These are phyloP conservation scores for Gymnopilus junonius DNA, from an alignment of 768 basidiomycete genomes.

Conservation along the genomic window DNA sequence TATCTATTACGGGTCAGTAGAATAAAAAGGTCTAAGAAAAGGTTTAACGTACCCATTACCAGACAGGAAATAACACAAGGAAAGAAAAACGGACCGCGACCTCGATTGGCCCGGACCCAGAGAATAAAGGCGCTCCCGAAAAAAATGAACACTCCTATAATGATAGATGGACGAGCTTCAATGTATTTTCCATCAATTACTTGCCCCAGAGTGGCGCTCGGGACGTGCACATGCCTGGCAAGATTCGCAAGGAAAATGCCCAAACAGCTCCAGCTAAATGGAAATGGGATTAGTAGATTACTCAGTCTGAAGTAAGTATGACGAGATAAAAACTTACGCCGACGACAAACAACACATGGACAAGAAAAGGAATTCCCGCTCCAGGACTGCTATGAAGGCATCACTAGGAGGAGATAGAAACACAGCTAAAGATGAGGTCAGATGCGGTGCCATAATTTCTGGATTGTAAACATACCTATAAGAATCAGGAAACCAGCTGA, in stretches of 20 bases:
- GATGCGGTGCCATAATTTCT: background rate
- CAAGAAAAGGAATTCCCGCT: conserved; percentile 63
- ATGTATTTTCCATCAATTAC: conserved; percentile 59
- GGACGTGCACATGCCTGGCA: conserved; percentile 48
- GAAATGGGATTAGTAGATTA: too few relatives aligned
- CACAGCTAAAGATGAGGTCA: conserved; percentile 42
- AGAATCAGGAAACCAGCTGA: conserved; percentile 70
- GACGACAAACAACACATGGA: conserved; percentile 55
- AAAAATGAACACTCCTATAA: conserved; percentile 67
- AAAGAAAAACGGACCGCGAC: conserved; percentile 66
- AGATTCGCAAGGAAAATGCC: conserved; percentile 66
- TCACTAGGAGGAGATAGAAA: conserved; percentile 72
- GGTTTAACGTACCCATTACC: conserved; percentile 47
- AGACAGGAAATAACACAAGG: conserved; percentile 64
- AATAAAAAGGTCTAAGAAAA: background rate
- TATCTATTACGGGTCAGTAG: conserved; percentile 44
- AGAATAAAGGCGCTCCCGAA: conserved; percentile 59
- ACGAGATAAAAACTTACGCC: conserved; percentile 51
- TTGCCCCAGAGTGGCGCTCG: conserved; percentile 38
- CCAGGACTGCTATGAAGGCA: conserved; percentile 67
- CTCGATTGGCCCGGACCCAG: conserved; percentile 62
- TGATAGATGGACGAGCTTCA: conserved; percentile 63
- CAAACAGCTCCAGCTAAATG: conserved; percentile 64
- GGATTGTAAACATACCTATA: conserved; percentile 44
- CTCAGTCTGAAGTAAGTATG: background rate